Evolutionary conservation across 1,284 basidiomycete species (phyloP).

Genomic region (Sanghuangporus sanghuang): DNA sequence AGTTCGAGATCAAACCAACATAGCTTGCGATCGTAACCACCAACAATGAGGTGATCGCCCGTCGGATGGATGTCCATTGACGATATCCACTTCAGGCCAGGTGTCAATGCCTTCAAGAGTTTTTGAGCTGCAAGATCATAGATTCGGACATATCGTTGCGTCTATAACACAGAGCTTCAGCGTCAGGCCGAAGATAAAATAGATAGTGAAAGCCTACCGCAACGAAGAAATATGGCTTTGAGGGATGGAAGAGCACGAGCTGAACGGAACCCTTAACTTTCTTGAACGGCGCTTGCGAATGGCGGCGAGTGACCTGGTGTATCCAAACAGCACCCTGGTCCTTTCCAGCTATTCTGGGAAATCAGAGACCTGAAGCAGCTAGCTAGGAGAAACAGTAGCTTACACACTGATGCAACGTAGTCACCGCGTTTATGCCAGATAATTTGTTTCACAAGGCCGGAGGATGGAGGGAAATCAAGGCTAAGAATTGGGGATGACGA

Average conservation of each 20-base stretch:
- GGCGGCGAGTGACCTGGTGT: conserved; percentile 89
- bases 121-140: conserved; percentile 96
- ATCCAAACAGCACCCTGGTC: conserved; percentile 83
- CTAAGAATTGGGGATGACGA: conserved; percentile 55
- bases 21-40: conserved; percentile 94
- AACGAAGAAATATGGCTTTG: conserved; percentile 94
- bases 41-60: conserved; percentile 95
- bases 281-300: conserved; percentile 97
- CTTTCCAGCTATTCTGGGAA: conserved; percentile 41
- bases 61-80: conserved; percentile 94
- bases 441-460: conserved; percentile 81
- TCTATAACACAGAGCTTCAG: conserved; percentile 40
- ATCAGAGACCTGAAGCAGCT: conserved; percentile 10
- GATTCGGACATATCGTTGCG: conserved; percentile 92
- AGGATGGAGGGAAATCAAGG: conserved; percentile 53
- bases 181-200: not conserved
- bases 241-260: conserved; percentile 90
- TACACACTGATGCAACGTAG: conserved; percentile 90
- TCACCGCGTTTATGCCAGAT: conserved; percentile 95
- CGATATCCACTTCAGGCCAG: conserved; percentile 96
- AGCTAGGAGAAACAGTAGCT: conserved; percentile 28
- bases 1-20: conserved; percentile 99
- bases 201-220: conserved; percentile 55
- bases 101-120: conserved; percentile 86
- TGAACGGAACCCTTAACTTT: conserved; percentile 91